A percentile compares a stretch with the other conserved stretches of the same genome.
phyloP scores from a whole-genome alignment of 129 eudicot genomes.

The carrot (Daucus carota) region DNA sequence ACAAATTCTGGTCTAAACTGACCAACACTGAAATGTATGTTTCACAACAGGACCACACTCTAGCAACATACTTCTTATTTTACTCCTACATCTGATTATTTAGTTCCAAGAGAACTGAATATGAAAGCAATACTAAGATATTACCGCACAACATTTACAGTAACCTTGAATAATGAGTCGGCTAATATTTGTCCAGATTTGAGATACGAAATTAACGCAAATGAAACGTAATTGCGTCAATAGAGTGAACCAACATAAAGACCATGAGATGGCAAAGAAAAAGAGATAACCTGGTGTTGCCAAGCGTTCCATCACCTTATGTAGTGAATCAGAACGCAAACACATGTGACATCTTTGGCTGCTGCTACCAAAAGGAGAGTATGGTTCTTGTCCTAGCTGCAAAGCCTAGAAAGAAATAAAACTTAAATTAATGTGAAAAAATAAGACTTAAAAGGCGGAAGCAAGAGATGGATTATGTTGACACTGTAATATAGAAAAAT shows the following conservation, averaged over 20 bases:
- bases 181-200: neutral
- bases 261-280: neutral
- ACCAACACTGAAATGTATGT: neutral
- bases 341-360: constrained; percentile 87
- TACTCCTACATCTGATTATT: neutral
- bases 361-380: constrained; percentile 37
- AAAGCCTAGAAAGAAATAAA: constrained; percentile 42
- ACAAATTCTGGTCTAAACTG: neutral
- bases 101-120: neutral
- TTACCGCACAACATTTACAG: neutral
- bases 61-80: neutral
- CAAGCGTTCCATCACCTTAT: constrained; percentile 71
- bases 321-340: constrained; percentile 66
- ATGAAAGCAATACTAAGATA: neutral
- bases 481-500: neutral
- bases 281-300: constrained; percentile 61
- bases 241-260: too few species aligned
- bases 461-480: neutral
- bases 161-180: neutral
- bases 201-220: neutral
- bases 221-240: neutral
- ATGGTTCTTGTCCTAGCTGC: constrained; percentile 78
- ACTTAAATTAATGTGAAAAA: neutral
- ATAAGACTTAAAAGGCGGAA: neutral
- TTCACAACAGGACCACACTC: neutral